Conservation (phyloP, 805 yeast species). For the Lipomyces kockii region DNA sequence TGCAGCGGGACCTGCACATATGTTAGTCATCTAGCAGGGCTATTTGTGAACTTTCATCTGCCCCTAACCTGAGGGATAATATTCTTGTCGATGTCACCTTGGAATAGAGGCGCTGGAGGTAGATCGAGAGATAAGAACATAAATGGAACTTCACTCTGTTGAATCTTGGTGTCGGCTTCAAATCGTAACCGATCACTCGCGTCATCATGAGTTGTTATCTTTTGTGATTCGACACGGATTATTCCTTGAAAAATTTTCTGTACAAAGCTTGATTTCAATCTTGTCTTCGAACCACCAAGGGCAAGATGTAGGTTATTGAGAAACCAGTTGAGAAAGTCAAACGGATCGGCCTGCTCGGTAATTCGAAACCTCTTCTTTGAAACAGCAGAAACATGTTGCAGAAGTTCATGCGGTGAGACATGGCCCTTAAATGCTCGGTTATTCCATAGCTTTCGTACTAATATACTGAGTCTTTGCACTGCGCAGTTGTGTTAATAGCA, state of each 20-base stretch:
- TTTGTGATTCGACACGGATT: constrained; percentile 47
- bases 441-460: constrained; percentile 69
- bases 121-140: constrained; percentile 63
- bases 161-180: constrained; percentile 38
- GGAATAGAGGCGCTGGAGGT: constrained; percentile 63
- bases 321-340: constrained; percentile 63
- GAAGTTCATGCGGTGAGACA: constrained; percentile 68
- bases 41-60: background rate
- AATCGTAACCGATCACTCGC: constrained; percentile 38
- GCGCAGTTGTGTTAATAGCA: background rate
- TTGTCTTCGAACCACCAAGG: constrained; percentile 42
- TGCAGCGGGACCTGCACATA: constrained; percentile 23
- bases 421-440: constrained; percentile 60
- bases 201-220: constrained; percentile 37
- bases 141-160: constrained; percentile 45
- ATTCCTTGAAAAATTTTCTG: constrained; percentile 59
- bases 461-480: constrained; percentile 50
- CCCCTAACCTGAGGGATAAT: constrained; percentile 54
- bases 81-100: constrained; percentile 52
- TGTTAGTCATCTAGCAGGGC: background rate
- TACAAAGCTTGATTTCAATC: constrained; percentile 42
- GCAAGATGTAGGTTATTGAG: constrained; percentile 53
- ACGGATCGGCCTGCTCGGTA: constrained; percentile 56
- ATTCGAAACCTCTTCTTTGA: constrained; percentile 53
- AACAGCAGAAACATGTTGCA: constrained; percentile 54